Evolutionary conservation across 208 protist species (phyloP).

Genomic region (Leishmania amazonensis): DNA sequence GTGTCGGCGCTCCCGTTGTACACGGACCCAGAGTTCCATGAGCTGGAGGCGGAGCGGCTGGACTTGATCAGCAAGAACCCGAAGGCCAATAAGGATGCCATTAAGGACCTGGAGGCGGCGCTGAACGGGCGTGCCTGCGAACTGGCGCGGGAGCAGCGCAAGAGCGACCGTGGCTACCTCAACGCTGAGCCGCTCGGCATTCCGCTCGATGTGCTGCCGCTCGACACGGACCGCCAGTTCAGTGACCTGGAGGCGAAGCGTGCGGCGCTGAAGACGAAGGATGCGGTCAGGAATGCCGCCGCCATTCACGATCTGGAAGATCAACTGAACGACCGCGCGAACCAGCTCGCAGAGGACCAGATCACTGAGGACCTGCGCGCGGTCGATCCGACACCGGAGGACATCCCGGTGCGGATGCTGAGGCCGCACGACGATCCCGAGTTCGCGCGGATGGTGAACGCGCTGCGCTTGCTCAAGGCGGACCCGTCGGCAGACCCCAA

Average conservation of each 20-base stretch:
- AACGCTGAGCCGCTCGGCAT: conserved; percentile 71
- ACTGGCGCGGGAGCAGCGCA: conserved; percentile 44
- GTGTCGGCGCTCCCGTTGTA: conserved; percentile 50
- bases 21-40: conserved; percentile 54
- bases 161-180: conserved; percentile 68
- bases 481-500: conserved; percentile 52
- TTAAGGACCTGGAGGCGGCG: conserved; percentile 55
- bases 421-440: conserved; percentile 66
- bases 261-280: conserved; percentile 58
- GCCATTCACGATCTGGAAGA: conserved; percentile 69
- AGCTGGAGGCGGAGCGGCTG: conserved; percentile 63
- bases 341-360: conserved; percentile 63
- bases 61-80: conserved; percentile 58
- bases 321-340: conserved; percentile 70
- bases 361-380: conserved; percentile 64
- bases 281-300: conserved; percentile 50
- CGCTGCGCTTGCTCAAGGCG: conserved; percentile 52
- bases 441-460: conserved; percentile 60
- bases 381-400: conserved; percentile 42
- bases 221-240: conserved; percentile 72
- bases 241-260: conserved; percentile 59
- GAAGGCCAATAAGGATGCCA: conserved; percentile 45
- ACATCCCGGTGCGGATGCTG: conserved; percentile 65
- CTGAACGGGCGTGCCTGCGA: conserved; percentile 69
- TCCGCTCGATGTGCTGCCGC: conserved; percentile 51